Evolutionary conservation across 768 basidiomycete species (phyloP), one percentile per base, ranked within the genome.

Genomic region (Russula emetica): DNA sequence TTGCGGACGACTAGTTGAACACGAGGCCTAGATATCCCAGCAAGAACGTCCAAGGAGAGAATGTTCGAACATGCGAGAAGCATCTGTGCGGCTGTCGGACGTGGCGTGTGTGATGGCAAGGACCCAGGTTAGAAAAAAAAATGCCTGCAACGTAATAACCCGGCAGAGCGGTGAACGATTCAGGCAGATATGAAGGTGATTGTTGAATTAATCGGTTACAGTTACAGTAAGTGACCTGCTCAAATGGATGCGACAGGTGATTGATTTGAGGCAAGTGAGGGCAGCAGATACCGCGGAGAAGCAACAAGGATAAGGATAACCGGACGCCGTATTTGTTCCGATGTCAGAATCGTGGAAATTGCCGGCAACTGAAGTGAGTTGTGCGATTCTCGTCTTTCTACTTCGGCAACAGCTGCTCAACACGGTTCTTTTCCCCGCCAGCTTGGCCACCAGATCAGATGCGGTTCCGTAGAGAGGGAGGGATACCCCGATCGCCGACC

Each of bases 71-170:
- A 36, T 32, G 36, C 30, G 32, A 47, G 36, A 40, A 49, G 28
- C 62, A 63, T 63, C 16, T 36, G 55, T 18, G 42, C 36, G 30
- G 34, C 26, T 32, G 50, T n/a, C 45, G 40, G 55, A 28, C 22
- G 36, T 8, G 32, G 11, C 38, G 58, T n/a, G 58, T n/a, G 58
- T 52, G 26, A 52, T 61, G 24, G 8, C 1, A 28, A 10, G 24
- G 26, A 32, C 34, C 34, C 10, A 36, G 36, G 13, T 36, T 42
- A 18, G 1, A 5, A 38, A 40, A 51, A 59, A 28, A 36, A 13
- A 2, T n/a, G n/a, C n/a, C 0, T 22, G 44, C 38, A 28, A 52
- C 51, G 59, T 52, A 44, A 60, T 53, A n/a, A 0, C n/a, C 59
- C 51, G 51, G 14, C 14, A 42, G 45, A 53, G 51, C 50, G 58